Base-by-base conservation (phyloP, 371 early-diverging fungal species). In the Lichtheimia ornata region DNA sequence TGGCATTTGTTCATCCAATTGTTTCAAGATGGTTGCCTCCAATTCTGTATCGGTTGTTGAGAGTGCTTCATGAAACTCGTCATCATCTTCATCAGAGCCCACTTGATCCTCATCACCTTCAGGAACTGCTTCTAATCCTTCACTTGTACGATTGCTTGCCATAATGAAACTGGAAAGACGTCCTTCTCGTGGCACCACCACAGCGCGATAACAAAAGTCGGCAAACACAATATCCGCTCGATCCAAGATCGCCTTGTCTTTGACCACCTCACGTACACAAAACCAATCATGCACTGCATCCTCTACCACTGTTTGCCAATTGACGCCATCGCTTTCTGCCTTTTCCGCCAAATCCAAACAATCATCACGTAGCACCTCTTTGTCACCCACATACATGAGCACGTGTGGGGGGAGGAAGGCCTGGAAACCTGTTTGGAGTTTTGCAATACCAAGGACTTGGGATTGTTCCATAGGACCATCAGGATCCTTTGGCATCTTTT, bases 261-360 rank as follows among this genome's bases (percentile, higher is more conserved):
- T 73, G 30, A 79, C 76, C 1, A 76, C 73, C 60, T 79, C 79
- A 14, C 76, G 62, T 1, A 79, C 70, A 55, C 71, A 71, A 56
- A 79, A 79, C 79, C 79, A 79, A 51, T 79, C 74, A 56, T 79
- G 76, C 1, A 76, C 76, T 35, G 71, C 70, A 24, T 73, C 72
- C 45, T 79, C 79, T 6, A 72, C 53, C 0, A 79, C 64, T 0
- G 61, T 69, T 56, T 79, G 63, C 58, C 71, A 71, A 13, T 65
- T 41, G 4, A 79, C 67, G 12, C 74, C 72, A 15, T 79, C 76
- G 1, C 66, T 56, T 35, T 76, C 66, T n/a, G 74, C 70, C 56
- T 72, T 76, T 27, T 61, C 59, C 12, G 71, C 79, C 12, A 79
- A 41, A 35, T 73, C 69, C 22, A 76, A 44, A 1, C 71, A 71